Evolutionary conservation across 176 grass and related monocot genomes (phyloP), one percentile per base, ranked within the genome.

Genomic region (Hsuehochloa calcarea): DNA sequence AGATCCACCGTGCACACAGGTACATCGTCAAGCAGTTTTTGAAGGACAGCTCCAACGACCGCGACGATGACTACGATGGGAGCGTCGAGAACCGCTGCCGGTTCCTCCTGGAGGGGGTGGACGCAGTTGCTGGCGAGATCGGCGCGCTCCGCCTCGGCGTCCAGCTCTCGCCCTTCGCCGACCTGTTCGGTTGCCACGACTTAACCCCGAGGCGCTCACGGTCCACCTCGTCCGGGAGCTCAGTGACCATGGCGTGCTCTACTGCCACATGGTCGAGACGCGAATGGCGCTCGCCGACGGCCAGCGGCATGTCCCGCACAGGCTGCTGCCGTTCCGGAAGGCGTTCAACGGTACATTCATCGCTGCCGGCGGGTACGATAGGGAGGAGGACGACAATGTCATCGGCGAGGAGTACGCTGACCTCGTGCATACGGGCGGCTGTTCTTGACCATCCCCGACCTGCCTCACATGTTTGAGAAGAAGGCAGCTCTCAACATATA

Each of bases 311-410:
- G 49, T 85, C 8, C 65, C 51, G 0, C 84, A 85, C 11, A 4
- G 74, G 4, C 39, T 85, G 0, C 23, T 52, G 1, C 76, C 76
- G 0, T 80, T 80, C 31, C 15, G 31, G 56, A 29, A 65, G 5
- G 56, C 22, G 0, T 86, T 86, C 22, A 41, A 41, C 0, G 84
- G 84, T 44, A 80, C 56, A 2, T 86, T 86, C 68, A 80, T 86
- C 16, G 84, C 31, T 1, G 67, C 56, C 0, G 84, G 76, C 0
- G 84, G 56, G 7, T 86, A 86, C 10, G 84, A 86, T 0, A 1
- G n/a, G 2, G 84, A 80, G 14, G 84, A 73, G 29, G 84, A 76
- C 0, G 72, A 80, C 52, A 86, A 80, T 44, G 76, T 66, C 5
- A 23, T 87, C 0, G 55, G 22, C 0, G 25, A 74, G 2, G 85